Base-by-base conservation (phyloP, 192 early-diverging fungal genomes). In the Funneliformis mosseae region DNA sequence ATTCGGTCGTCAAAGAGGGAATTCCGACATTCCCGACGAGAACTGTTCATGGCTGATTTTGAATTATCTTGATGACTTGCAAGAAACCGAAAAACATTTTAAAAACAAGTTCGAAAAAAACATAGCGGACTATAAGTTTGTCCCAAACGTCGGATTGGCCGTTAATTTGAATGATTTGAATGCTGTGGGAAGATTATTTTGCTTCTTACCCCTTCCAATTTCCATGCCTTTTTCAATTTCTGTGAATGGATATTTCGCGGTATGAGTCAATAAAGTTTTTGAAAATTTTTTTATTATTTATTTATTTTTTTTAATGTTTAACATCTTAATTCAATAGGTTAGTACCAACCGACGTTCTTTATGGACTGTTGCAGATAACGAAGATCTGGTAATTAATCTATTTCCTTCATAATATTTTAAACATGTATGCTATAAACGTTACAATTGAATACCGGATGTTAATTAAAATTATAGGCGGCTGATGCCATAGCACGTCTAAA, bases 191-290 rank as follows among this genome's bases (percentile, higher is more conserved):
- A 28, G 63, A 12, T 64, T 64, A 28, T 64, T 64, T 64, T 64
- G 63, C 27, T 64, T 64, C 25, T 64, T 64, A 28, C 63, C 63
- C 12, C n/a, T 64, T 27, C 63, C 63, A 0, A 28, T 23, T 14
- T 27, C 27, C 25, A 28, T 27, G n/a, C 63, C n/a, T 27, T 64
- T 64, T 64, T 11, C 16, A 4, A 11, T 64, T 10, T 64, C 27
- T 23, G 63, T 64, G 18, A 12, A 64, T 28, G 63, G 63, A 10
- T 64, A 64, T 64, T 64, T 64, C 12, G 63, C 63, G n/a, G 63
- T 64, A 27, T 16, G 50, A 16, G 4, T 16, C 10, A 59, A 59
- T 4, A 59, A 18, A 59, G 33, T 33, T 33, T n/a, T 33, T 33
- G 33, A 33, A 33, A 33, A 33, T 33, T 33, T 33, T 2, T 33